Percentiles rank a stretch among this genome's conserved stretches.
Conservation (phyloP, 176 grass and related monocot genomes). For the Tillandsia fasciculata region DNA sequence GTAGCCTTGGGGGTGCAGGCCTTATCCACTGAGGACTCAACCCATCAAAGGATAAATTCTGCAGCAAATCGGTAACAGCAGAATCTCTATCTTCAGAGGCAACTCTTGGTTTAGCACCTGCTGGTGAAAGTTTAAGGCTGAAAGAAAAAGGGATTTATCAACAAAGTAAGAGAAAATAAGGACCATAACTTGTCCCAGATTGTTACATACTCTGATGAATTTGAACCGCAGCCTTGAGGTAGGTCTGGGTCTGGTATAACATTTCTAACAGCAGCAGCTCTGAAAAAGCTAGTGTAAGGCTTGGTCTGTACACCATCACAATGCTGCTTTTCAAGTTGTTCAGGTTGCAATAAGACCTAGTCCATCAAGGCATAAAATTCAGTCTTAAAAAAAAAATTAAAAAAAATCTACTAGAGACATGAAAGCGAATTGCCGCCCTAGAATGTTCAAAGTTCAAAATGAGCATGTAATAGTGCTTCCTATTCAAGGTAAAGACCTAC, state of each 20-base stretch:
- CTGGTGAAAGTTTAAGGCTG: conserved; percentile 36
- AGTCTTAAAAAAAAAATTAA: background rate
- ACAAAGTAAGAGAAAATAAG: conserved; percentile 9
- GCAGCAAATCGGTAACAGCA: conserved; percentile 50
- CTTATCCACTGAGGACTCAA: conserved; percentile 77
- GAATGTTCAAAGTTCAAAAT: conserved; percentile 17
- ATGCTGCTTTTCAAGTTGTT: conserved; percentile 51
- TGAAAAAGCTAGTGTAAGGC: conserved; percentile 34
- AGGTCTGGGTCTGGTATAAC: conserved; percentile 78
- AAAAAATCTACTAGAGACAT: background rate
- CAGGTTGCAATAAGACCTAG: conserved; percentile 60
- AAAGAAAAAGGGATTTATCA: background rate
- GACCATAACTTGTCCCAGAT: background rate
- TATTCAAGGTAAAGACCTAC: conserved; percentile 32
- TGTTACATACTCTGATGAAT: conserved; percentile 60
- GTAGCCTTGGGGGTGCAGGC: conserved; percentile 74
- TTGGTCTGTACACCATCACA: conserved; percentile 18
- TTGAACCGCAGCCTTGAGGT: conserved; percentile 27
- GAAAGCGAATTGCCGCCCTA: conserved; percentile 1
- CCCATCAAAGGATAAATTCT: conserved; percentile 44
- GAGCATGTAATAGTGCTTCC: conserved; percentile 3
- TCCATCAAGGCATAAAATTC: conserved; percentile 14
- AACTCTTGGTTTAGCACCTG: conserved; percentile 39
- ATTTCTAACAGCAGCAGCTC: conserved; percentile 58
- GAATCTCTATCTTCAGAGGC: conserved; percentile 51